Percentiles rank a stretch among this genome's conserved stretches.
Conservation (phyloP, 163 green algal genomes). For the Chloromonas sp. region DNA sequence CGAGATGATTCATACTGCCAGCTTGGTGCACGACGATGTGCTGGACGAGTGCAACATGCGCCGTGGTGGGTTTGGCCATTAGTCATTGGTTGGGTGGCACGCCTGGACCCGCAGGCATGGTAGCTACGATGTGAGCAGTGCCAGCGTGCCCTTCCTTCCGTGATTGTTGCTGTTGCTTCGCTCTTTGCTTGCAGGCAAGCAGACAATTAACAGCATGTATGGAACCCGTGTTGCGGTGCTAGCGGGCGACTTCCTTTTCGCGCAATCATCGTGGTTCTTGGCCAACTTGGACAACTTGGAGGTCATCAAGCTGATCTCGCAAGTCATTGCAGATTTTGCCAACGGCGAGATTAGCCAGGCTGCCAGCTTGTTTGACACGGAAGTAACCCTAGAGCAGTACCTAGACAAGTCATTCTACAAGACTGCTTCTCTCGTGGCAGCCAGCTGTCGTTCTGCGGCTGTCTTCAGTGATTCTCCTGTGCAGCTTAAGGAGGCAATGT, state of each 20-base stretch:
- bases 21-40: conserved; percentile 97
- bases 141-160: too few species aligned
- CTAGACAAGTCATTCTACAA: conserved; percentile 97
- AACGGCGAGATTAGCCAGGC: conserved; percentile 94
- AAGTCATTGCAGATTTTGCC: conserved; percentile 98
- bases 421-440: conserved; percentile 94
- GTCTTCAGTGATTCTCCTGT: conserved; percentile 77
- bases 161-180: too few species aligned
- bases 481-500: conserved; percentile 86
- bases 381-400: conserved; percentile 85
- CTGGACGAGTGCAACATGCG: conserved; percentile 88
- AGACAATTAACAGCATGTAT: conserved; percentile 92
- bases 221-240: conserved; percentile 94
- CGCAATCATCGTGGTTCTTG: conserved; percentile 94
- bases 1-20: conserved; percentile 99
- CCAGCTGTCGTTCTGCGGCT: conserved; percentile 77
- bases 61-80: conserved; percentile 50
- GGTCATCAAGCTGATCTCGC: conserved; percentile 90
- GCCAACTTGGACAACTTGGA: conserved; percentile 97
- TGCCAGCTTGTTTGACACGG: conserved; percentile 79
- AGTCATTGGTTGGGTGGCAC: background rate
- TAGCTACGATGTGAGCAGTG: too few species aligned
- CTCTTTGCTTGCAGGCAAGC: conserved; percentile 50
- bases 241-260: conserved; percentile 96
- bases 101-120: too few species aligned